Conservation (phyloP, 2,329 filamentous ascomycete species). For the Verticillium albo-atrum region DNA sequence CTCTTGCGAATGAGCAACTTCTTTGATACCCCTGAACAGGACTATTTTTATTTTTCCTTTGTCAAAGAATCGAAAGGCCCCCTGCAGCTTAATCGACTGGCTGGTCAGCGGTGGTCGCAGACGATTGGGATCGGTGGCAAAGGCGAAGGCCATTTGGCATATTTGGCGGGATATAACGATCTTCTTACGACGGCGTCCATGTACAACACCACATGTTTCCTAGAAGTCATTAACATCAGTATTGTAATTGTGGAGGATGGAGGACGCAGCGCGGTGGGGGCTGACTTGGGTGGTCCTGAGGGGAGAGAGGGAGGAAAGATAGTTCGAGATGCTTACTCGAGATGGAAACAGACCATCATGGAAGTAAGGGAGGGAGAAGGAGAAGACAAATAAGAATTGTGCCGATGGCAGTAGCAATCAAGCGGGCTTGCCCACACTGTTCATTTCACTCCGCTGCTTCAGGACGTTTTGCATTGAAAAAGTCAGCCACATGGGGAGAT, state of each 20-base stretch:
- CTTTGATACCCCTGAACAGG: conserved; percentile 12
- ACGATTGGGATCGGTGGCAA: neutral
- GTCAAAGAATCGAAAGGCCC: neutral
- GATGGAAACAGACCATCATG: neutral
- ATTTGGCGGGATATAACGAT: neutral
- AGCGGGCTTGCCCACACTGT: neutral
- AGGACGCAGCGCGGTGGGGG: neutral
- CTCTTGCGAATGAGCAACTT: conserved; percentile 1
- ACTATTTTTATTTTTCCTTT: conserved; percentile 10
- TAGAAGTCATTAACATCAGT: neutral
- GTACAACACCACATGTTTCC: neutral
- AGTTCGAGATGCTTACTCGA: neutral
- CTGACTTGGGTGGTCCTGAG: no score
- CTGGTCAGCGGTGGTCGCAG: neutral
- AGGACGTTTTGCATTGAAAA: no score
- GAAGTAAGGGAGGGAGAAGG: neutral
- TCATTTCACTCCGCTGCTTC: neutral
- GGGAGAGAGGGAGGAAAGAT: neutral
- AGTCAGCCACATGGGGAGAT: no score
- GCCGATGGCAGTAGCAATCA: neutral
- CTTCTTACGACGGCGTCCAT: neutral
- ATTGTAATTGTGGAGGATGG: neutral
- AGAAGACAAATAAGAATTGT: neutral
- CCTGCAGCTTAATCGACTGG: neutral
- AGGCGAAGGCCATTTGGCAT: neutral